phyloP scores from a whole-genome alignment of 495 filamentous ascomycete species.

The Letharia lupina region DNA sequence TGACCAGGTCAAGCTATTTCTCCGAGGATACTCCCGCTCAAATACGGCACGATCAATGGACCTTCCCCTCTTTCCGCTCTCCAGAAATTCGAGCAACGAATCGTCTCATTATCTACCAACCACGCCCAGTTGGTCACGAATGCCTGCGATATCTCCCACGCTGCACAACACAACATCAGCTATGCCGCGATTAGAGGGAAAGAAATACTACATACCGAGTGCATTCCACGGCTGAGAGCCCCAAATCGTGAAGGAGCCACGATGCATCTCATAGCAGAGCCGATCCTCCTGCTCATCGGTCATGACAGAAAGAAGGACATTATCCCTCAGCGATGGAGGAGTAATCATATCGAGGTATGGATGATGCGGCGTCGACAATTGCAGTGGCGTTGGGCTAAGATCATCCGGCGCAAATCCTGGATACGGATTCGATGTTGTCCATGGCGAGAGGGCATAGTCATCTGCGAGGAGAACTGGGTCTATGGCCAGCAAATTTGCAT shows the following conservation, averaged over 20 bases:
- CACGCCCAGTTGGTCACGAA: slow-evolving; percentile 18
- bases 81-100: slow-evolving; percentile 21
- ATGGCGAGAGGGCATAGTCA: slow-evolving; percentile 20
- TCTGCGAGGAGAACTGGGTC: background rate
- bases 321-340: slow-evolving; percentile 30
- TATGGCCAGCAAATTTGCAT: slow-evolving; percentile 16
- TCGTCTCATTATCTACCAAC: slow-evolving; percentile 11
- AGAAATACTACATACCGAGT: background rate
- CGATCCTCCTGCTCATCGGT: slow-evolving; percentile 25
- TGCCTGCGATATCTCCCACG: slow-evolving; percentile 18
- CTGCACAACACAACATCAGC: slow-evolving; percentile 1
- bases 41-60: slow-evolving; percentile 12
- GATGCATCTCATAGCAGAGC: slow-evolving; percentile 17
- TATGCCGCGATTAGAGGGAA: background rate
- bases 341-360: slow-evolving; percentile 36
- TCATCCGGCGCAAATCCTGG: slow-evolving; percentile 24
- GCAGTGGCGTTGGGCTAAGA: slow-evolving; percentile 31
- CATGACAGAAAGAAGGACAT: slow-evolving; percentile 22
- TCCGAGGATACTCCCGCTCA: background rate
- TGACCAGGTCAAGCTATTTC: background rate
- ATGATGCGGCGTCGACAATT: slow-evolving; percentile 35
- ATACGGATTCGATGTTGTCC: slow-evolving; percentile 16
- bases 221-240: slow-evolving; percentile 17
- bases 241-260: slow-evolving; percentile 15
- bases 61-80: slow-evolving; percentile 17